Base-by-base conservation (phyloP, 1,284 basidiomycete genomes). In the Moesziomyces antarcticus region DNA sequence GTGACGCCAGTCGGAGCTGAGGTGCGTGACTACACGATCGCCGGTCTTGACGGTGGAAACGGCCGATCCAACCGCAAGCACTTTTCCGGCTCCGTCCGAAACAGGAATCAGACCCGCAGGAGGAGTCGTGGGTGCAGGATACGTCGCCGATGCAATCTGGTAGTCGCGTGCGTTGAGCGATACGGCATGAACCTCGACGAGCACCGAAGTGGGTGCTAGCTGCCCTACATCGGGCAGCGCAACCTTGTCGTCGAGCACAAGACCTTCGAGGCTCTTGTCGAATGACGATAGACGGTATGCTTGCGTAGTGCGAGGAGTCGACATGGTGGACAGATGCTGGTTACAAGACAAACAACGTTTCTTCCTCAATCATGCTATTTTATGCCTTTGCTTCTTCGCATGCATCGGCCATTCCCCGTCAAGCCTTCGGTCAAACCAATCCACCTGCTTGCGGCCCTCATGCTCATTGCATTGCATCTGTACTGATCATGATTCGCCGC, bases 141-240 rank as follows among this genome's bases (percentile, higher is more conserved):
- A 71, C 5, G 63, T 75, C 2, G 56, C 59, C 20, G 51, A 57
- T 8, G 63, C 72, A 16, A 75, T 71, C 54, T 75, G 68, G 20
- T 60, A 70, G 50, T 75, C 72, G 24, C 72, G 27, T 24, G 72
- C 72, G 37, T 75, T 75, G 33, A 75, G 64, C 5, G 63, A 67
- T 10, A 67, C 72, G 22, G 63, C 63, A 30, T 67, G 60, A 16
- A 75, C 45, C 40, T 63, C 51, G 18, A 75, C 64, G 13, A 75
- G 14, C 45, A 71, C 59, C 33, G 56, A 18, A 5, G 53, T 58
- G 3, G 63, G 30, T 8, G 11, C 47, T 8, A 73, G n/a, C 40
- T 59, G 10, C 9, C 22, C 48, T 14, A 48, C 21, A 10, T 50
- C 45, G 11, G 65, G 71, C 22, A 69, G 51, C 30, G 47, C 14